A percentile compares a stretch with the other conserved stretches of the same genome.
These are phyloP conservation scores for Phytophthora citricola DNA, from an alignment of 352 stramenopile genomes.

Conservation along the genomic window DNA sequence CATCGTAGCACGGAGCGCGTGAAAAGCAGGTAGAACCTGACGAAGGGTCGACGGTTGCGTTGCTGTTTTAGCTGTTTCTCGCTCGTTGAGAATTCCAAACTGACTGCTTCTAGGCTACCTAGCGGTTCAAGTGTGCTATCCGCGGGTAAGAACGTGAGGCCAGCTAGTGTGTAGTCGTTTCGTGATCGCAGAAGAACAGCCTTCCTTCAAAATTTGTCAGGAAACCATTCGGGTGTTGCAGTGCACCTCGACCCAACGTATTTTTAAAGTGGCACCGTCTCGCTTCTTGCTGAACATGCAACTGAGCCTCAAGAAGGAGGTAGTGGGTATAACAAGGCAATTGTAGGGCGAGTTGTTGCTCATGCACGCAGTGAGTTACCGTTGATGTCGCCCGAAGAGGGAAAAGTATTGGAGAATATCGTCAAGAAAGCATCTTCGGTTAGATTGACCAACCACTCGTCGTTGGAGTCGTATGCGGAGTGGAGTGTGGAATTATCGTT, in stretches of 20 bases:
- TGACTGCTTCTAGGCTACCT: too few species aligned
- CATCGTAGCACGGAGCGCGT: too few species aligned
- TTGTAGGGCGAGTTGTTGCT: constrained; percentile 8
- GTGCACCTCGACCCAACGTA: constrained; percentile 24
- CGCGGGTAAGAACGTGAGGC: too few species aligned
- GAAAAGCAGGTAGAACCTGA: too few species aligned
- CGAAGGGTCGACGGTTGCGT: too few species aligned
- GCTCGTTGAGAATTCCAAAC: too few species aligned
- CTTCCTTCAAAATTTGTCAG: too few species aligned
- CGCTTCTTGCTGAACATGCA: constrained; percentile 16
- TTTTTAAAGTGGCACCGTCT: constrained; percentile 35
- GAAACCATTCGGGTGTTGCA: constrained; percentile 7
- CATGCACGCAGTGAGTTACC: background rate
- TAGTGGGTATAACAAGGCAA: background rate
- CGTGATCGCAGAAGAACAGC: too few species aligned
- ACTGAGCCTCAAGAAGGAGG: background rate
- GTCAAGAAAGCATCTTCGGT: background rate
- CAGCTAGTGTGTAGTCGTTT: too few species aligned
- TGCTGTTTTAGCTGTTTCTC: too few species aligned
- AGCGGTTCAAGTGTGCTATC: too few species aligned
- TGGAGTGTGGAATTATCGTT: constrained; percentile 24
- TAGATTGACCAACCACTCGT: background rate
- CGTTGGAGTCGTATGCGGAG: constrained; percentile 19
- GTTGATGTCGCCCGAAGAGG: background rate
- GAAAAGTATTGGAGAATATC: background rate